Evolutionary conservation across 2,329 filamentous ascomycete species (phyloP).

Genomic region (Chrysosporium queenslandicum): DNA sequence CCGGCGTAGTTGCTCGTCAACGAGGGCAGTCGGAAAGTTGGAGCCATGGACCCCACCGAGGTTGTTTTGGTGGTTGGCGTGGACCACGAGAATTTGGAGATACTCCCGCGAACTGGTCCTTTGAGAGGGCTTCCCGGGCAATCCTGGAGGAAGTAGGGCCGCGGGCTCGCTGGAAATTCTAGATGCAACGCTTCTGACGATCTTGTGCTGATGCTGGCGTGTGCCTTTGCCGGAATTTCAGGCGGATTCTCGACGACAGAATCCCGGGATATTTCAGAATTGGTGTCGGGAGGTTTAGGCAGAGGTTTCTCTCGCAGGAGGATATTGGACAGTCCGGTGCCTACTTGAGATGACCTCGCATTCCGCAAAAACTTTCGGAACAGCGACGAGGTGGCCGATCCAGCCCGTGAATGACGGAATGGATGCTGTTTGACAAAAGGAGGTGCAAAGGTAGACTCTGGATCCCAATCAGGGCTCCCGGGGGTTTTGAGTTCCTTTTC

Average conservation of each 20-base stretch:
- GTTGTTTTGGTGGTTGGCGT: constrained; percentile 13
- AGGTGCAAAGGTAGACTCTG: constrained; percentile 15
- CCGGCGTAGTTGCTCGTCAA: constrained; percentile 12
- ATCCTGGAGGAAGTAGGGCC: background rate
- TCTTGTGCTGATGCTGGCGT: constrained; percentile 9
- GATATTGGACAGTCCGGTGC: constrained; percentile 4
- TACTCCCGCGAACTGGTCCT: background rate
- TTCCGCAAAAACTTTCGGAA: constrained; percentile 10
- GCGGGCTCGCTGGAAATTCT: background rate
- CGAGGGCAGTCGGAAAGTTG: constrained; percentile 5
- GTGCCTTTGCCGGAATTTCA: constrained; percentile 7
- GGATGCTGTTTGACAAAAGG: constrained; percentile 5
- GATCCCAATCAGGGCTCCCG: constrained; percentile 13
- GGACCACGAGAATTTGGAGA: constrained; percentile 16
- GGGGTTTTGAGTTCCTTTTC: background rate
- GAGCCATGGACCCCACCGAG: constrained; percentile 10
- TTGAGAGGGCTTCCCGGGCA: background rate
- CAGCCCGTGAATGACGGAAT: constrained; percentile 4
- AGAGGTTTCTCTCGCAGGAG: constrained; percentile 6
- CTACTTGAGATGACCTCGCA: constrained; percentile 1
- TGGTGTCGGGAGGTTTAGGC: constrained; percentile 3
- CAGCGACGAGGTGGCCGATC: constrained; percentile 9
- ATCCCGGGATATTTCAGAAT: background rate
- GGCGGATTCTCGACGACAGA: background rate
- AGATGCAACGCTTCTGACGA: constrained; percentile 2